Base-by-base conservation (phyloP, 306 rosid species). In the Macrotyloma uniflorum region DNA sequence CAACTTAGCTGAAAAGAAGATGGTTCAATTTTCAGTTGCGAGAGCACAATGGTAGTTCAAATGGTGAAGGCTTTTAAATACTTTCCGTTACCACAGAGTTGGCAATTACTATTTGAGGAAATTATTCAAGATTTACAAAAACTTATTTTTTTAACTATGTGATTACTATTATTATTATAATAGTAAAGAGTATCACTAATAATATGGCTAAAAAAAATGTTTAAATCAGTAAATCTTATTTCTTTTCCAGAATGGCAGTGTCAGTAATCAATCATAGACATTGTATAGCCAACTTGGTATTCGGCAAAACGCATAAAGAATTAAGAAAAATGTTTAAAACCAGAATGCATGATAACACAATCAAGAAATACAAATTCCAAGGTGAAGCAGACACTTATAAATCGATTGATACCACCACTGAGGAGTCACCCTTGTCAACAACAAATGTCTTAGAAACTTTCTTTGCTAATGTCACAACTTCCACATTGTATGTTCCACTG, bases 391-490 rank as follows among this genome's bases (percentile, higher is more conserved):
- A 30, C 1, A 18, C 65, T 82, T 80, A 89, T 22, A 91, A 67
- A 65, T 88, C 85, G 9, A 95, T 75, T 57, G 93, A 47, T 11
- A 93, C 75, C 38, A 80, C 89, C 76, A 87, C n/a, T 8, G 97
- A 84, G 11, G 84, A 74, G 77, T 87, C 89, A 16, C 94, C 98
- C 81, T 83, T 84, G 71, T 89, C 99, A 36, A 95, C 99, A 50
- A 88, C 88, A 47, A 96, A 91, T 33, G 97, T 90, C 87, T 91
- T 88, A 1, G 72, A 66, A 66, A 82, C 63, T 80, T 53, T 87
- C 90, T 85, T 86, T 19, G 82, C 53, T 9, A 22, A 67, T 19
- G 81, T 86, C 5, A 78, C 59, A 80, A 96, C 82, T 74, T 96
- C 93, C 45, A 93, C 85, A 3, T 3, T 67, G 72, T 93, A 96